Evolutionary conservation across 208 protist genomes (phyloP), one percentile per base, ranked within the genome.

Genomic region (Acanthamoeba healyi): DNA sequence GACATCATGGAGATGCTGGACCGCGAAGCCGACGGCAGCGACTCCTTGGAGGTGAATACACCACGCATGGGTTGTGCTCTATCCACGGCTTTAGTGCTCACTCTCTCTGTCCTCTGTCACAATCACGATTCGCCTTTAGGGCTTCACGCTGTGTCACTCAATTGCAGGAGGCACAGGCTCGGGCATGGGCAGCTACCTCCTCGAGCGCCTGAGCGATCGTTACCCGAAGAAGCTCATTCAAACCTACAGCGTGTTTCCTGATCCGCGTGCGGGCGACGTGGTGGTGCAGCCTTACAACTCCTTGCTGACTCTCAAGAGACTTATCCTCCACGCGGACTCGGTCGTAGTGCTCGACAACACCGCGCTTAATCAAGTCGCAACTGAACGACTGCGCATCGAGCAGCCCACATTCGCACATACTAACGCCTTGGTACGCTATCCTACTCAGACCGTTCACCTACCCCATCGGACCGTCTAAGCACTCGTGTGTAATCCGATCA

Each of bases 221-320:
- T 99, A 98, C 93, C 98, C 98, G 5, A 99, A 99, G 96, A 99
- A 99, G 97, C 95, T 99, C 6, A 98, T 99, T 58, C 98, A 99
- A 95, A 99, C 99, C 5, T 99, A 99, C 96, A 99, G 98, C 46
- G 99, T 99, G 22, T 99, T 99, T 95, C 99, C 99, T 6, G 97
- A 98, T 81, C 98, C 98, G 94, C 95, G 98, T 81, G 87, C 91
- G 0, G 26, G 95, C 82, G 99, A 99, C 92, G 98, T 99, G 17
- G 99, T 99, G 84, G 99, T 99, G 49, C 99, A 99, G 96, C 99
- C 99, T n/a, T 99, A 99, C 97, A 99, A 99, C 95, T 99, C 98
- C 29, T 90, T 99, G 14, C 96, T 99, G 6, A 99, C 99, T n/a
- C 97, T 99, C 29, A 99, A 99, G 96, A 97, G 99, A 36, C 97